These are phyloP conservation scores for Collybiopsis confluens DNA, from an alignment of 768 basidiomycete species.

Conservation along the genomic window DNA sequence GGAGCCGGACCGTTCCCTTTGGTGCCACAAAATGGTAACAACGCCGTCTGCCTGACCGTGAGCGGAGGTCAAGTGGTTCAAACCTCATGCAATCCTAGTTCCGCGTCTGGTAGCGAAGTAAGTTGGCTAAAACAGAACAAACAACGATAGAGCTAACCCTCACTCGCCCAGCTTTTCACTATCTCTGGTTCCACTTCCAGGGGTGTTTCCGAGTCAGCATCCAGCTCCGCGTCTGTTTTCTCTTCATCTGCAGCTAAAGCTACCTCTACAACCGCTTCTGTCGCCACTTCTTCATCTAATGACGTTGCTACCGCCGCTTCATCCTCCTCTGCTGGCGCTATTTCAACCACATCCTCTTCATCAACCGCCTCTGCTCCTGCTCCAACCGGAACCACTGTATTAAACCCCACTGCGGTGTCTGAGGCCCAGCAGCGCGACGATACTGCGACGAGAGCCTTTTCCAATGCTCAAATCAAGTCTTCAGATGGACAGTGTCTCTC, in stretches of 20 bases:
- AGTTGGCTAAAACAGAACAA: background rate
- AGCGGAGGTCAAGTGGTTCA: conserved; percentile 15
- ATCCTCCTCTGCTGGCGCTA: background rate
- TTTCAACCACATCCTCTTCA: background rate
- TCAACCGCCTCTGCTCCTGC: conserved; percentile 1
- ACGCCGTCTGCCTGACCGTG: conserved; percentile 14
- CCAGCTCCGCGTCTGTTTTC: background rate
- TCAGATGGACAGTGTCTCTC: conserved; percentile 17
- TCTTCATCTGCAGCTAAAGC: background rate
- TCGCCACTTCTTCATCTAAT: background rate
- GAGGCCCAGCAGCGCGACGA: conserved; percentile 16
- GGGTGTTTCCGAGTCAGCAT: background rate
- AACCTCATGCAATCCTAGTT: conserved; percentile 13
- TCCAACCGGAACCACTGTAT: conserved; percentile 6
- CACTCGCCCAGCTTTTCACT: conserved; percentile 14
- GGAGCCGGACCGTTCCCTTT: conserved; percentile 15
- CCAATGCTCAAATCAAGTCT: conserved; percentile 13
- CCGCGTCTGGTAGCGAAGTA: conserved; percentile 14
- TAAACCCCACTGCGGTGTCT: conserved; percentile 16
- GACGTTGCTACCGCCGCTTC: background rate
- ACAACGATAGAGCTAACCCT: background rate
- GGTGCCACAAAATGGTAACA: conserved; percentile 14
- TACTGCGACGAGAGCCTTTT: conserved; percentile 21
- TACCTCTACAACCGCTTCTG: background rate
- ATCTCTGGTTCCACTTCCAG: conserved; percentile 10